Base-by-base conservation (phyloP, 2,329 filamentous ascomycete genomes). In the Stagonosporopsis rhizophila region DNA sequence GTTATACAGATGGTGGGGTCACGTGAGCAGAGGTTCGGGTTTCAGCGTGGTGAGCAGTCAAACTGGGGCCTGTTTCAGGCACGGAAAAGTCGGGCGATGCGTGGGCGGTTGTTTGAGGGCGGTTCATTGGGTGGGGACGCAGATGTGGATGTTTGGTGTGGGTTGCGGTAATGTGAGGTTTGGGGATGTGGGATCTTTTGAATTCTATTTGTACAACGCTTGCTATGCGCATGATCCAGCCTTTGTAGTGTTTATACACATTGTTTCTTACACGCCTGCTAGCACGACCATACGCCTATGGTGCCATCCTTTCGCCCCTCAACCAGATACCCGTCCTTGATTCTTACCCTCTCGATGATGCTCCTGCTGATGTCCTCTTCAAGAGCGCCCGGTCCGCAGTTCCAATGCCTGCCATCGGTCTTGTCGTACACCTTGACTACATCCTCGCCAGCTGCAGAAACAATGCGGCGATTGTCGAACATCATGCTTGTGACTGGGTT, bases 361-460 rank as follows among this genome's bases (percentile, higher is more conserved):
- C 74, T 68, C 9, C 75, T 62, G 20, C 56, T 84, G 53, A 87
- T 84, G 48, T 89, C 87, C 19, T 87, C 85, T 56, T 88, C 88
- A 3, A 82, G 83, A 44, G 90, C 86, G 32, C 93, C 94, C 2
- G 92, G 88, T 49, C 95, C 95, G 77, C 93, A 97, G 75, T 96
- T 92, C 95, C 95, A 99, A 77, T 98, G 95, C 59, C 91, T 83
- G 37, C 92, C 92, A 73, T 99, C 95, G 3, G 92, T 89, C 83
- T 98, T 98, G 80, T 99, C 95, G 79, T 98, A 99, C 57, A 99
- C 90, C 79, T 99, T 99, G 67, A 95, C 93, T 22, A 98, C 92
- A 69, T 92, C 88, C 76, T 98, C 95, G 38, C 93, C 91, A 0
- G 92, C 92, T 2, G 95, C 94, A 48, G 90, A 87, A 30, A 95